Evolutionary conservation across 768 basidiomycete genomes (phyloP).

Genomic region (Suillus discolor): DNA sequence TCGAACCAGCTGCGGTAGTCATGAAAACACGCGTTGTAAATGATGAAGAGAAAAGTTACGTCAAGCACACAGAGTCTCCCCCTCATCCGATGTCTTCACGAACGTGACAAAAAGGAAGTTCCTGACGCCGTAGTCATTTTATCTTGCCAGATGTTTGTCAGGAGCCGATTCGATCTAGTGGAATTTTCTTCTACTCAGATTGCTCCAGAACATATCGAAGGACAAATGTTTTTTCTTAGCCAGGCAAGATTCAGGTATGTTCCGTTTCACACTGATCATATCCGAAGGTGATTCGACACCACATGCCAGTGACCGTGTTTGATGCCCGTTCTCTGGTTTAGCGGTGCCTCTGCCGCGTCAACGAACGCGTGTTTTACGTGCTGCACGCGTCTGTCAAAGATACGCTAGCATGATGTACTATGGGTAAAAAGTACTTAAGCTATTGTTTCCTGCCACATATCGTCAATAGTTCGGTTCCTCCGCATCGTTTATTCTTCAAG

Average conservation of each 20-base stretch:
- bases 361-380: slow-evolving; percentile 4
- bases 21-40: slow-evolving; percentile 20
- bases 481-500: slow-evolving; percentile 6
- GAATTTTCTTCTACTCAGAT: neutral
- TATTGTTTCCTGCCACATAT: neutral
- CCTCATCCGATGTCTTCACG: neutral
- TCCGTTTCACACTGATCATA: neutral
- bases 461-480: slow-evolving; percentile 17
- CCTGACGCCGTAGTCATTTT: neutral
- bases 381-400: neutral
- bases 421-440: slow-evolving; percentile 4
- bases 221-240: neutral
- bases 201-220: neutral
- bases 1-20: slow-evolving; percentile 38
- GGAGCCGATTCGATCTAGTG: neutral
- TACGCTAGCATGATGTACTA: neutral
- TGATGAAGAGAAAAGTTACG: slow-evolving; percentile 12
- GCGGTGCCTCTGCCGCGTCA: slow-evolving; percentile 12
- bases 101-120: neutral
- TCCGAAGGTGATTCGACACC: slow-evolving; percentile 3
- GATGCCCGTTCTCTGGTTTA: slow-evolving; percentile 10
- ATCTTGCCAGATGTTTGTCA: neutral
- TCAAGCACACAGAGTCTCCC: slow-evolving; percentile 18
- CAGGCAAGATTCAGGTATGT: neutral
- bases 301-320: neutral